These are phyloP conservation scores for Triangularia verruculosa DNA, from an alignment of 2,329 filamentous ascomycete species.

Conservation along the genomic window DNA sequence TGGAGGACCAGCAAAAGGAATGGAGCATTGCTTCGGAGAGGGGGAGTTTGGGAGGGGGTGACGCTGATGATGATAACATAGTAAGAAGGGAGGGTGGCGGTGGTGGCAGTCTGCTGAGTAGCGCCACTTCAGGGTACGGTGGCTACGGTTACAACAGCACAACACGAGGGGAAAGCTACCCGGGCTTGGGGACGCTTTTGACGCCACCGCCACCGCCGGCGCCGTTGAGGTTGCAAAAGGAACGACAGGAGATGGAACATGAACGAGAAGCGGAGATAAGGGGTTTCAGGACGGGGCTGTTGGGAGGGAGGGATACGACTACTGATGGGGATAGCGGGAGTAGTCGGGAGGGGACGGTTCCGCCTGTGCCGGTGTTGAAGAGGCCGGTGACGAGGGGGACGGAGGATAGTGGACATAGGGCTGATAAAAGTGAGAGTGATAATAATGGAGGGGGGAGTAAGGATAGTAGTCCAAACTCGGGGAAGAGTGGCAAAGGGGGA, in stretches of 20 bases:
- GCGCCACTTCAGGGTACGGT: background rate
- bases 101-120: background rate
- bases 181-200: slow-evolving; percentile 3
- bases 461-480: background rate
- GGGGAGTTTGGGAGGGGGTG: slow-evolving; percentile 34
- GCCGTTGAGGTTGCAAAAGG: background rate
- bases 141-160: background rate
- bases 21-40: slow-evolving; percentile 34
- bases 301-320: background rate
- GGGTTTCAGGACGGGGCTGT: background rate
- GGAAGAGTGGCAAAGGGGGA: background rate
- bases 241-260: background rate
- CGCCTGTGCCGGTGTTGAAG: background rate
- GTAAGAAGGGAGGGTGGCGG: background rate
- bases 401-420: background rate
- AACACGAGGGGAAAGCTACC: background rate
- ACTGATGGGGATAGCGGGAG: background rate
- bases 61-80: background rate
- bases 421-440: background rate
- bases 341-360: background rate
- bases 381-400: background rate
- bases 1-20: slow-evolving; percentile 23
- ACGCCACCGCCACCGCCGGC: slow-evolving; percentile 2
- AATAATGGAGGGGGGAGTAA: background rate
- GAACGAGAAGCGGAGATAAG: background rate